These are phyloP conservation scores for Cercospora janseana DNA, from an alignment of 2,329 filamentous ascomycete species.

Conservation along the genomic window DNA sequence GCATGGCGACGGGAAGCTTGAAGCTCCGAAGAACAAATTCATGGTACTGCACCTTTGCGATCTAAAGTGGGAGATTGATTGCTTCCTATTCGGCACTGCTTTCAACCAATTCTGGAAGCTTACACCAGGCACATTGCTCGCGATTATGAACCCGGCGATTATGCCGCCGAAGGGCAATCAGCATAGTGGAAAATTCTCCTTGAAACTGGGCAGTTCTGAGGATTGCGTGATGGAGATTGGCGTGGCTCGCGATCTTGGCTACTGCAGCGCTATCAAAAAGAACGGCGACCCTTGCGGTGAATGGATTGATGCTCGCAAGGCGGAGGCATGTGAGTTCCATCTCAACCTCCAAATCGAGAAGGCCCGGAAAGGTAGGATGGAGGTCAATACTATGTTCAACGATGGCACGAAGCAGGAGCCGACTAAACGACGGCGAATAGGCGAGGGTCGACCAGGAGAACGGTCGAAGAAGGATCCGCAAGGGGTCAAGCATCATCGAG, in stretches of 20 bases:
- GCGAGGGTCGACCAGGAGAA: constrained; percentile 15
- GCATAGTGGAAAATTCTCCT: constrained; percentile 79
- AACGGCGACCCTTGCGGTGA: constrained; percentile 75
- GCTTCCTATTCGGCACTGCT: constrained; percentile 87
- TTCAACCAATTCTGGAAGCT: constrained; percentile 94
- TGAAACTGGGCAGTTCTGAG: constrained; percentile 79
- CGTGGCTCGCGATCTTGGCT: constrained; percentile 77
- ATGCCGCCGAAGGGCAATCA: constrained; percentile 78
- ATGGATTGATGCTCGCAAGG: constrained; percentile 87
- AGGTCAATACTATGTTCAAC: constrained; percentile 67
- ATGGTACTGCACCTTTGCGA: constrained; percentile 90
- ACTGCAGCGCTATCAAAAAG: constrained; percentile 79
- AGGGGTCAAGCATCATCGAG: constrained; percentile 54
- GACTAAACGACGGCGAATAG: constrained; percentile 17
- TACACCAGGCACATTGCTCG: constrained; percentile 84
- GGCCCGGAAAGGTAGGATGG: constrained; percentile 66
- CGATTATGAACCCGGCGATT: constrained; percentile 85
- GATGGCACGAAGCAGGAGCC: constrained; percentile 15
- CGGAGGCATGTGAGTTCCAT: constrained; percentile 90
- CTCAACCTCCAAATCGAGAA: constrained; percentile 77
- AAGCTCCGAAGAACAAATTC: constrained; percentile 68
- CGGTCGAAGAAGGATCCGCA: constrained; percentile 35
- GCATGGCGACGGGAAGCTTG: constrained; percentile 51
- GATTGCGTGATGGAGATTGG: constrained; percentile 92
- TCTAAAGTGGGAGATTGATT: constrained; percentile 83